phyloP scores from a whole-genome alignment of 139 green algal species.

The Micractinium sp. region DNA sequence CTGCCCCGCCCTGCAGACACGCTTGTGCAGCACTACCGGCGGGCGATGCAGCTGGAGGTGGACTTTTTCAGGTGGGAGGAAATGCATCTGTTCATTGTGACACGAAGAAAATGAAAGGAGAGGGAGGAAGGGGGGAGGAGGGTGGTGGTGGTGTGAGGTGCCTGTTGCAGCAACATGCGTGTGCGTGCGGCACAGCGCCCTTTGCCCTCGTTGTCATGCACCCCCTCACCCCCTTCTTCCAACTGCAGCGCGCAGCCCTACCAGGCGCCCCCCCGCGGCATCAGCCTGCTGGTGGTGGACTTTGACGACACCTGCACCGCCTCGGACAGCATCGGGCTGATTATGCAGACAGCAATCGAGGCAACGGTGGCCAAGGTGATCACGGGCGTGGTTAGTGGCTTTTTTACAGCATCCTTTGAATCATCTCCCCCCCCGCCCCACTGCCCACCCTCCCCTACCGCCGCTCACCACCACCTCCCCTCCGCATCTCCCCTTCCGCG shows the following conservation, averaged over 20 bases:
- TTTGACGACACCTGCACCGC: constrained; percentile 84
- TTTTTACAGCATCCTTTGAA: too few species aligned
- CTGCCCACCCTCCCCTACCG: not conserved
- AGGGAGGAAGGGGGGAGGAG: too few species aligned
- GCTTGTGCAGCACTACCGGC: constrained; percentile 62
- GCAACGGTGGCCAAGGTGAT: constrained; percentile 33
- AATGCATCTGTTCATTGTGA: too few species aligned
- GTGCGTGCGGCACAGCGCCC: too few species aligned
- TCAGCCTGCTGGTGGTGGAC: constrained; percentile 74
- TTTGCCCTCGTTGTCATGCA: not conserved
- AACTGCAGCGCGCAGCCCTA: not conserved
- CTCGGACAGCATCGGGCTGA: constrained; percentile 65
- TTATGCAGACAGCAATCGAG: constrained; percentile 64
- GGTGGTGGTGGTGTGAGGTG: too few species aligned
- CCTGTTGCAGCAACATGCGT: too few species aligned
- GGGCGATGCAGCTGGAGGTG: constrained; percentile 76
- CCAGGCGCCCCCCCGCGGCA: constrained; percentile 22
- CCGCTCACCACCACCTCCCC: not conserved
- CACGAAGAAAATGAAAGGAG: too few species aligned
- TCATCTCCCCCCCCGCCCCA: not conserved
- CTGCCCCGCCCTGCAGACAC: constrained; percentile 41
- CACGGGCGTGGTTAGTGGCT: not conserved
- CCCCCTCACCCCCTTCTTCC: not conserved
- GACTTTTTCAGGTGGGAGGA: constrained; percentile 65
- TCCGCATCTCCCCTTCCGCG: not conserved